These are phyloP conservation scores for Lunasporangiospora selenospora DNA, from an alignment of 192 early-diverging fungal species.

Conservation along the genomic window DNA sequence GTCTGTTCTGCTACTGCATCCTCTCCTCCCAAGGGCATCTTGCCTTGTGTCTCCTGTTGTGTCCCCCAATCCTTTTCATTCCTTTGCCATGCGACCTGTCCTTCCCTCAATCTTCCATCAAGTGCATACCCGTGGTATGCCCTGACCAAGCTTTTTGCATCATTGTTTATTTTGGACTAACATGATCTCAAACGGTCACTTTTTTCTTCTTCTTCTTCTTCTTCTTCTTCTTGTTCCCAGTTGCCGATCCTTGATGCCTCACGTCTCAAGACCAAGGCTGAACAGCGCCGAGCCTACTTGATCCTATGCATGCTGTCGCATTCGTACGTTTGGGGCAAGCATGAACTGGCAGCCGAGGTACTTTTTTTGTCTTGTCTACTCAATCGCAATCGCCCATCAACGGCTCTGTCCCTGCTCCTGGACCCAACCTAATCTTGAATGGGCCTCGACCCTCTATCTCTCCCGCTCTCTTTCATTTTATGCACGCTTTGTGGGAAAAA, in stretches of 20 bases:
- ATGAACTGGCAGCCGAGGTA: constrained; percentile 76
- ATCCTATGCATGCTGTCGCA: constrained; percentile 90
- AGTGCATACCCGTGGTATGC: too few relatives aligned
- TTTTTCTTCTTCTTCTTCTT: neutral
- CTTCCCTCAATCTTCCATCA: too few relatives aligned
- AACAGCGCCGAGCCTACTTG: constrained; percentile 87
- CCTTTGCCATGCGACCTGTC: too few relatives aligned
- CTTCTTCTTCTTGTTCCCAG: constrained; percentile 37
- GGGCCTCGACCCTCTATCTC: neutral
- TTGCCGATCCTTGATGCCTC: constrained; percentile 76
- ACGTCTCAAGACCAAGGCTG: constrained; percentile 64
- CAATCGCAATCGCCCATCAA: neutral
- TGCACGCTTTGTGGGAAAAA: neutral
- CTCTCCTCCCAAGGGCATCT: too few relatives aligned
- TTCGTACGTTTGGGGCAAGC: constrained; percentile 92
- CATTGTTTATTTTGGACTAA: too few relatives aligned
- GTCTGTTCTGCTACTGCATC: too few relatives aligned
- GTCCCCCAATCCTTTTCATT: too few relatives aligned
- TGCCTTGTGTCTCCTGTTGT: too few relatives aligned
- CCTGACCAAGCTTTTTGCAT: too few relatives aligned
- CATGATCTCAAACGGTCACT: too few relatives aligned
- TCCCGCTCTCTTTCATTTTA: neutral
- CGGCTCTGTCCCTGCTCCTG: neutral
- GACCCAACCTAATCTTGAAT: neutral
- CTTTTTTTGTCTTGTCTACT: too few relatives aligned